Base-by-base conservation (phyloP, 2,329 filamentous ascomycete species). In the Pseudodiploospora longispora region DNA sequence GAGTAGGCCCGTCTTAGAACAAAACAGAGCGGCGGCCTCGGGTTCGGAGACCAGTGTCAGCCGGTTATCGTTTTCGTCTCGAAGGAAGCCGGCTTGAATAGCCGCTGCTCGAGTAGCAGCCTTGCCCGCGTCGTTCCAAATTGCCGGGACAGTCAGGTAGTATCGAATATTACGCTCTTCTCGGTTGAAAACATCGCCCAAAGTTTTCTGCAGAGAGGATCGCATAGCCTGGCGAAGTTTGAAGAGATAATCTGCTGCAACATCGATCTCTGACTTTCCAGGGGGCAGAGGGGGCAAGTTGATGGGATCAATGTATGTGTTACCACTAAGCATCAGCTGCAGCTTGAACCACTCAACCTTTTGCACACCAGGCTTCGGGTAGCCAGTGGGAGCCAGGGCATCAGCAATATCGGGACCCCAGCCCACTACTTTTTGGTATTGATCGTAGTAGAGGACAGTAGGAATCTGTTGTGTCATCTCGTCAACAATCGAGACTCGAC, bases 261-360 rank as follows among this genome's bases (percentile, higher is more conserved):
- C 93, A 68, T 98, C 93, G 67, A 97, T 95, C 69, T 97, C 93
- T 28, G 91, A 96, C 74, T 97, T 97, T 67, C 93, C 93, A 38
- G 91, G 90, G 39, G 93, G 93, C 63, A 97, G 85, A 52, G 93
- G 93, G 39, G 93, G 93, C 54, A 98, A 80, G 76, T 97, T 97
- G 72, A 97, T 97, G 50, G 93, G 93, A 66, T 97, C 93, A 62
- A 97, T 97, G 67, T 97, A 97, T 37, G 93, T 97, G 75, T 97
- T 97, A 51, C 93, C 93, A 48, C 89, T 96, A 50, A 96, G 78
- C 93, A 97, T 97, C 46, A 98, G 81, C 71, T 98, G 93, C 55
- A 98, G 78, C 75, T 97, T 97, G 78, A 98, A 97, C 93, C 93
- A 98, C 71, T 97, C 93, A 27, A 97, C 91, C 72, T 97, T 97